Evolutionary conservation across 2,329 filamentous ascomycete genomes (phyloP), one percentile per base, ranked within the genome.

Genomic region (Aspergillus jensenii): DNA sequence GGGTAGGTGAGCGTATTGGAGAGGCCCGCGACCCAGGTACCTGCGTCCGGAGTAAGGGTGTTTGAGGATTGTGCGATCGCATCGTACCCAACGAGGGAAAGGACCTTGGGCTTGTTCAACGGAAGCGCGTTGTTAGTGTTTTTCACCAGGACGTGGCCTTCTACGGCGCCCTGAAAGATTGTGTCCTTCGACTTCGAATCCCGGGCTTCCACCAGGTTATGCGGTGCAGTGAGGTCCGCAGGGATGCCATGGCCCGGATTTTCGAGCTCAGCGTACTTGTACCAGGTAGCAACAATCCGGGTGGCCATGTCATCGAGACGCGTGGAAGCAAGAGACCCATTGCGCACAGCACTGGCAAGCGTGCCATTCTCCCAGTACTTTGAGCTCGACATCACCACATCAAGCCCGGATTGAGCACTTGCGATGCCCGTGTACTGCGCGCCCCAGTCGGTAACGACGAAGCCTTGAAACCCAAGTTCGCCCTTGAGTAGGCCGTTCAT

Each of bases 381-480:
- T 7, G 17, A 21, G 7, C 19, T 45, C 21, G 43, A 12, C 43
- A 45, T 45, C 19, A 25, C 43, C 9, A 45, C 14, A 25, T 45
- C 43, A n/a, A 45, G 43, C 3, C 43, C 43, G 7, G 43, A 9
- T 8, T 12, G 79, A 6, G 90, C 87, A 44, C 82, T 83, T 19
- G 85, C 79, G 9, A 84, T 87, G 63, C 89, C 90, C 5, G 84
- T 78, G 66, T 93, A 88, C 66, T 91, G 88, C 4, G 88, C 90
- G 65, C 82, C 77, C 89, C 90, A 95, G 71, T 96, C 90, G 15
- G 84, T 86, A 82, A 91, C 87, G 59, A 93, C 83, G 66, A 91
- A 91, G 0, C 90, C 66, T 23, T 68, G 89, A 76, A 93, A 93
- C 44, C 89, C 89, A 0, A 93, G 81, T 72, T 95, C 90, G 31